Evolutionary conservation across 2,329 filamentous ascomycete species (phyloP), one percentile per base, ranked within the genome.

Genomic region (Ceratocystis cacaofunesta): DNA sequence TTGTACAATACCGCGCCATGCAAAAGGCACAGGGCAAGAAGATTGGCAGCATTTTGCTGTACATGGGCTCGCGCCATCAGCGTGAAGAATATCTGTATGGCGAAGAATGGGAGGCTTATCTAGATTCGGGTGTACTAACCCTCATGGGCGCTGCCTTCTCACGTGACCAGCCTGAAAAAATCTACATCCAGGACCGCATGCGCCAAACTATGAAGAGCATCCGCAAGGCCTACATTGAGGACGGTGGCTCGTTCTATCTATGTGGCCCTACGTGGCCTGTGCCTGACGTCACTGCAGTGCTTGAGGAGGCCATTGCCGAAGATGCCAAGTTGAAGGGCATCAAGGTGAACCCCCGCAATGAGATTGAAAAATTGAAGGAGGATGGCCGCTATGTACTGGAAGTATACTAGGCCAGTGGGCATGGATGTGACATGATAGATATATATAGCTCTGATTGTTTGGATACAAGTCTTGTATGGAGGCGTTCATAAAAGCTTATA

Each of bases 181-280:
- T 99, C 70, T 99, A 99, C 78, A 99, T 99, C 73, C 94, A 99
- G 80, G 94, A 99, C 75, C 85, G 92, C 70, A 99, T 99, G 94
- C 82, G 94, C 66, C 82, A 97, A 82, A 90, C 87, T 0, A 78
- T 97, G 67, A 78, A 80, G 57, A 86, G 94, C 68, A 95, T 99
- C 69, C 82, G 90, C 67, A 79, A 91, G 76, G 88, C 91, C 0
- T 97, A 97, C 75, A 84, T 96, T 69, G 79, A 86, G 72, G 85
- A 96, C 70, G 87, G 94, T 71, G 94, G 94, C 66, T 87, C 88
- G 43, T 99, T 99, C 79, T 99, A 99, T 77, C 86, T 99, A 19
- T 99, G 94, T 74, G 94, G 94, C 57, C 94, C 94, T 36, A 99
- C 94, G 0, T 99, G 94, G 94, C 94, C 94, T 12, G 94, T 99